A percentile compares a stretch with the other conserved stretches of the same genome.
phyloP scores from a whole-genome alignment of 2,329 filamentous ascomycete species.

The Stagonosporopsis tanaceti region DNA sequence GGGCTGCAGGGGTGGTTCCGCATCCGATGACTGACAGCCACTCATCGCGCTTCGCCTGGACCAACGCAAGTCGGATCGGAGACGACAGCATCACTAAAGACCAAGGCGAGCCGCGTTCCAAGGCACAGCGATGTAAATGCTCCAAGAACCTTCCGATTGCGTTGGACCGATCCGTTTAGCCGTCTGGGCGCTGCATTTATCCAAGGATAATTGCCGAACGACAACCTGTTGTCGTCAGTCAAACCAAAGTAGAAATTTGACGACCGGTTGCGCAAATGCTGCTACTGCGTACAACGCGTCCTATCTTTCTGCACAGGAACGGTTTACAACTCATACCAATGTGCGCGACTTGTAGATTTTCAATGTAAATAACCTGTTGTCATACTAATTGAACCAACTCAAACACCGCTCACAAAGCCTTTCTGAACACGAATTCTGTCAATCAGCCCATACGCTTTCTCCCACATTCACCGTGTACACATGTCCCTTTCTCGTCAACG shows the following conservation, averaged over 20 bases:
- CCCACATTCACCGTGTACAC: not conserved
- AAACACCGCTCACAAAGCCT: not conserved
- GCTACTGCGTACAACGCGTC: not conserved
- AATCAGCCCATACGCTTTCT: not conserved
- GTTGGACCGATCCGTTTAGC: not conserved
- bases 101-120: not conserved
- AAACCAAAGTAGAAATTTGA: not conserved
- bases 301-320: not conserved
- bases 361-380: not conserved
- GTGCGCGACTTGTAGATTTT: not conserved
- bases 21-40: not conserved
- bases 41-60: not conserved
- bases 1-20: not conserved
- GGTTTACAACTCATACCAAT: not conserved
- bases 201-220: not conserved
- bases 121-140: not conserved
- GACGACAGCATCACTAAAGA: not conserved
- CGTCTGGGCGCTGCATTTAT: not conserved
- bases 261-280: not conserved
- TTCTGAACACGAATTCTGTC: not conserved
- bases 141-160: not conserved
- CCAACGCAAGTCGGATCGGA: not conserved
- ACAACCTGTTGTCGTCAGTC: not conserved
- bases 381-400: not conserved
- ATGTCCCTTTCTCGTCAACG: not conserved